A percentile compares a stretch with the other conserved stretches of the same genome.
Evolutionary conservation across 2,329 filamentous ascomycete species (phyloP).

Genomic region (Alternaria sp.): DNA sequence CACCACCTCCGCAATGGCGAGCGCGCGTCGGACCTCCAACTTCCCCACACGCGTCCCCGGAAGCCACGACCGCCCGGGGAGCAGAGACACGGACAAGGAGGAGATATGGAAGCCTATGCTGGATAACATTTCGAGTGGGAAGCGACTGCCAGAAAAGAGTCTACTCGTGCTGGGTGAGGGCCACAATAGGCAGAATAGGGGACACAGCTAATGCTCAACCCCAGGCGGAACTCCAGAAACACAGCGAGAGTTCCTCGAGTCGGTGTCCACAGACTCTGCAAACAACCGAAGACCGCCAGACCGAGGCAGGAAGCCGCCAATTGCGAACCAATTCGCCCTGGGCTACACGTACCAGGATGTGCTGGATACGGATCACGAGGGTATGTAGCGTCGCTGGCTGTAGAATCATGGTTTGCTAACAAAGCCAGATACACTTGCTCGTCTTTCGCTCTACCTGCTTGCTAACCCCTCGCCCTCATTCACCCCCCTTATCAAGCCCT

Average conservation of each 20-base stretch:
- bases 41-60: constrained; percentile 39
- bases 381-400: constrained; percentile 56
- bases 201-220: constrained; percentile 28
- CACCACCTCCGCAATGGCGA: constrained; percentile 48
- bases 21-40: constrained; percentile 42
- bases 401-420: constrained; percentile 16
- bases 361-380: constrained; percentile 91
- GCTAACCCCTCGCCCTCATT: constrained; percentile 86
- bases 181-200: constrained; percentile 15
- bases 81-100: constrained; percentile 75
- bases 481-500: constrained; percentile 80
- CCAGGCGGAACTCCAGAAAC: constrained; percentile 82
- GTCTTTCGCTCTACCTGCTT: constrained; percentile 87
- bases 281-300: constrained; percentile 62
- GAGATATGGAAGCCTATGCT: constrained; percentile 96
- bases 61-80: constrained; percentile 49
- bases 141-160: constrained; percentile 90
- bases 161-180: constrained; percentile 80
- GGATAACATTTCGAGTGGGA: constrained; percentile 87
- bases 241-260: constrained; percentile 81
- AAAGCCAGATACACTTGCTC: constrained; percentile 79
- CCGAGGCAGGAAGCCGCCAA: constrained; percentile 68
- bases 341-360: constrained; percentile 97
- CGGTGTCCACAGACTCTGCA: constrained; percentile 51
- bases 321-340: constrained; percentile 91